phyloP scores from a whole-genome alignment of 1,284 basidiomycete genomes.

The Cutaneotrichosporon mucoides region DNA sequence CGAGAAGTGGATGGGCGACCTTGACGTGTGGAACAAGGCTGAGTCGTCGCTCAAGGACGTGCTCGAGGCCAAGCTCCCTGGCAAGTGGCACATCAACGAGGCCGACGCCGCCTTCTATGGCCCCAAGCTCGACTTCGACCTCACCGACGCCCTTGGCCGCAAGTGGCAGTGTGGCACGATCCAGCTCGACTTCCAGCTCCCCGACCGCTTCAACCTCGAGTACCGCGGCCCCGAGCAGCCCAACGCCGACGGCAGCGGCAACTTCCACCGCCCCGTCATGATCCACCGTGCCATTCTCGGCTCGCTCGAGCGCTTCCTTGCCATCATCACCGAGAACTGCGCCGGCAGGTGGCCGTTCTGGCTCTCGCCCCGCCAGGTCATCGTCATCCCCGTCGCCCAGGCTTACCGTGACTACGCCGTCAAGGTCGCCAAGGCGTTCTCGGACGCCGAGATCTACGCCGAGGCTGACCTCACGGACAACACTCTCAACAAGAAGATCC shows the following conservation, averaged over 20 bases:
- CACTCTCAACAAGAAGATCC: conserved; percentile 94
- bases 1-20: conserved; percentile 85
- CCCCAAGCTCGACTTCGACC: conserved; percentile 93
- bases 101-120: conserved; percentile 98
- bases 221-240: conserved; percentile 64
- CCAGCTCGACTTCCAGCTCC: conserved; percentile 93
- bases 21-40: conserved; percentile 86
- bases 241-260: conserved; percentile 53
- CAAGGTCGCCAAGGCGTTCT: conserved; percentile 58
- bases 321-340: conserved; percentile 95
- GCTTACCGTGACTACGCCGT: conserved; percentile 83
- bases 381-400: conserved; percentile 88
- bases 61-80: conserved; percentile 81
- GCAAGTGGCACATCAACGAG: conserved; percentile 89
- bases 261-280: conserved; percentile 79
- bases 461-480: conserved; percentile 91
- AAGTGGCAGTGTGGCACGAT: conserved; percentile 99
- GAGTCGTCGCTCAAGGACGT: conserved; percentile 79
- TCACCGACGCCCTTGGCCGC: conserved; percentile 84
- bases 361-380: conserved; percentile 89
- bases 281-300: conserved; percentile 97
- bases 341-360: conserved; percentile 99
- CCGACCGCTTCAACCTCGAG: conserved; percentile 93
- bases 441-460: conserved; percentile 70
- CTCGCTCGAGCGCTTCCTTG: conserved; percentile 91